These are phyloP conservation scores for Primulina tabacum DNA, from an alignment of 257 asterid genomes.

Conservation along the genomic window DNA sequence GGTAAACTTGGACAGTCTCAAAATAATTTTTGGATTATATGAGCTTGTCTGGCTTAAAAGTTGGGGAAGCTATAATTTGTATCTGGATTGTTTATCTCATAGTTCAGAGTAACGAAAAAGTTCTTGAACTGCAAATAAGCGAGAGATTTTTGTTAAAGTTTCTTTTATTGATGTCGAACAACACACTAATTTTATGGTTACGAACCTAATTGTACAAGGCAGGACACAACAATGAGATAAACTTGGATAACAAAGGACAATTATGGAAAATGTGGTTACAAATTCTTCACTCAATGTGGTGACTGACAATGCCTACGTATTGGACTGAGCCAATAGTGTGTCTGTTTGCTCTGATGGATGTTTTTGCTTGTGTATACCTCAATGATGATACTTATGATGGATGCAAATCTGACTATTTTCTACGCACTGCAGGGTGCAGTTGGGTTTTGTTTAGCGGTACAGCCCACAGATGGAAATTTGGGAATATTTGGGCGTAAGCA, in stretches of 20 bases:
- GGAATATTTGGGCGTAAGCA: slow-evolving; percentile 91
- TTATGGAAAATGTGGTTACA: not conserved
- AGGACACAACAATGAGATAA: slow-evolving; percentile 2
- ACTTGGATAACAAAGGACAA: slow-evolving; percentile 2
- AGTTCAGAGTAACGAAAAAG: not conserved
- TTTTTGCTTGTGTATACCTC: slow-evolving; percentile 20
- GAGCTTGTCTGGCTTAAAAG: not conserved
- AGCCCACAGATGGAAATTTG: slow-evolving; percentile 45
- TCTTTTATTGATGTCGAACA: not conserved
- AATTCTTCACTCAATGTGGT: slow-evolving; percentile 16
- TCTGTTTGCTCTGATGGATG: slow-evolving; percentile 15
- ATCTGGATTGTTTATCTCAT: slow-evolving; percentile 11
- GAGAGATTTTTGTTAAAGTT: not conserved
- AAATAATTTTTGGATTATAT: too few relatives aligned
- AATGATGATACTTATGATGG: slow-evolving; percentile 2
- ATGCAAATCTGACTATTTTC: slow-evolving; percentile 24
- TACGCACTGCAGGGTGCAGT: slow-evolving; percentile 63
- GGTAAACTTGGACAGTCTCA: slow-evolving; percentile 9
- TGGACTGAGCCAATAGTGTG: slow-evolving; percentile 1
- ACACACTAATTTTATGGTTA: not conserved
- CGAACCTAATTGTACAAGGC: not conserved
- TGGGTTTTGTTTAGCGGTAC: slow-evolving; percentile 87
- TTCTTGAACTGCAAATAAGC: not conserved
- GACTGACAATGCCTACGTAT: slow-evolving; percentile 2
- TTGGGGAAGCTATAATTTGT: slow-evolving; percentile 6